These are phyloP conservation scores for Simplicillium aogashimaense DNA, from an alignment of 2,329 filamentous ascomycete species.

Conservation along the genomic window DNA sequence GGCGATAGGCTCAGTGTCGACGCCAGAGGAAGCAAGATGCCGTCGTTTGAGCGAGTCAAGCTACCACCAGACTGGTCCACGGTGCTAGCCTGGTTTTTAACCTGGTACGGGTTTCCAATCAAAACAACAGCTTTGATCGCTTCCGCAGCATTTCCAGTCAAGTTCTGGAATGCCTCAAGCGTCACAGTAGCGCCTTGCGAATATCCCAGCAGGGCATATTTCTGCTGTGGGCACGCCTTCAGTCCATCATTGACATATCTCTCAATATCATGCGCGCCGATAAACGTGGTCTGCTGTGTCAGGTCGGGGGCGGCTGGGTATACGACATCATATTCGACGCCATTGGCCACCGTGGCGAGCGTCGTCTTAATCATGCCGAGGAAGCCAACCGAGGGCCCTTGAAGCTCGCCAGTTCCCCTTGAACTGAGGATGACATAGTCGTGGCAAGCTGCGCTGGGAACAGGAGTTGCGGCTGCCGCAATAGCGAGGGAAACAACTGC, in stretches of 20 bases:
- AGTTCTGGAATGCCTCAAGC: not conserved
- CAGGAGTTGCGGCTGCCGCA: not conserved
- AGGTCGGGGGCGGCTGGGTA: not conserved
- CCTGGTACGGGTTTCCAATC: slow-evolving; percentile 1
- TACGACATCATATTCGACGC: slow-evolving; percentile 1
- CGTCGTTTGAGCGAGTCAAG: not conserved
- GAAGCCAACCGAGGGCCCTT: slow-evolving; percentile 1
- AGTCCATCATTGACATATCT: not conserved
- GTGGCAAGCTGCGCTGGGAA: not conserved
- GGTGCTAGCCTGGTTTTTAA: not conserved
- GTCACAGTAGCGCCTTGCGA: slow-evolving; percentile 1
- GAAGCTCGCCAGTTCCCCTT: not conserved
- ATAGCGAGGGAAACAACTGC: not conserved
- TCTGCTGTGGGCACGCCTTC: not conserved
- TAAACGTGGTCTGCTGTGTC: not conserved
- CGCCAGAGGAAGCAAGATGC: not conserved
- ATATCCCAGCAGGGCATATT: slow-evolving; percentile 1
- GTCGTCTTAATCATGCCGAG: not conserved
- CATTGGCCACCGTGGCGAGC: not conserved
- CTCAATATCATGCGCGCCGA: not conserved
- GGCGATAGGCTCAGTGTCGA: not conserved
- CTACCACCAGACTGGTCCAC: not conserved
- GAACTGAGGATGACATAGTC: not conserved
- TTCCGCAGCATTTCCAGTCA: not conserved
- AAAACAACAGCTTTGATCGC: not conserved